Conservation (phyloP, 371 early-diverging fungal genomes). For the Nematocida parisii region DNA sequence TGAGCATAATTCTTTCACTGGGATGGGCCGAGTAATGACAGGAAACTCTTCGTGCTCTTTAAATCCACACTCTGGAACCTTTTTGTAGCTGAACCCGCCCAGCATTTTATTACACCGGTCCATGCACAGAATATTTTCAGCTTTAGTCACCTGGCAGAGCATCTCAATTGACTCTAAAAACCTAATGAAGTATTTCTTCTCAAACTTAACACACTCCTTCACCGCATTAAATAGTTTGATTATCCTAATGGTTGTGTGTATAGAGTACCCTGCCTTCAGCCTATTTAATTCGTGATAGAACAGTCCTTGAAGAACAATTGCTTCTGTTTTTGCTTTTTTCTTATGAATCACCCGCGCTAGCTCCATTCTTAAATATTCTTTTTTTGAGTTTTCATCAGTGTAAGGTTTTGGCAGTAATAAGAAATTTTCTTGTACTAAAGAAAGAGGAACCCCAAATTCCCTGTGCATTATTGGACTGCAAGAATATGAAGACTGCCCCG, state of each 20-base stretch:
- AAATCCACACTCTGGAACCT: conserved; percentile 43
- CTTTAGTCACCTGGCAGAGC: conserved; percentile 8
- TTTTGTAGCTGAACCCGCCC: conserved; percentile 52
- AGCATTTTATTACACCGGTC: conserved; percentile 27
- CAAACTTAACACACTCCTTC: conserved; percentile 52
- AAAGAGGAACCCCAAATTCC: not conserved
- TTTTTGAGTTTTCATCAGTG: conserved; percentile 27
- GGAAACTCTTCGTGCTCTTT: conserved; percentile 50
- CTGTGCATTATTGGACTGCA: conserved; percentile 11
- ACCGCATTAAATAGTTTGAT: conserved; percentile 50
- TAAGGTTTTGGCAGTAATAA: not conserved
- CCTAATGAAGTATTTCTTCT: conserved; percentile 55
- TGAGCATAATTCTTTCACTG: not conserved
- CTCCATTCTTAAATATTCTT: conserved; percentile 23
- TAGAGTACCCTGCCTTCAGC: not conserved
- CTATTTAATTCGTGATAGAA: conserved; percentile 51
- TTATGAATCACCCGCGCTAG: conserved; percentile 49
- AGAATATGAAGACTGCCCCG: not conserved
- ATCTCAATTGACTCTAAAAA: conserved; percentile 31
- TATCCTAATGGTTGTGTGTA: conserved; percentile 8
- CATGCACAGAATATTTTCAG: conserved; percentile 29
- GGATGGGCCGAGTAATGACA: not conserved
- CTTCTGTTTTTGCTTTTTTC: conserved; percentile 26
- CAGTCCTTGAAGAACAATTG: conserved; percentile 54
- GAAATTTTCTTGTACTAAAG: not conserved